Evolutionary conservation across 495 filamentous ascomycete species (phyloP), one percentile per base, ranked within the genome.

Genomic region (Staphylotrichum tortipilum): DNA sequence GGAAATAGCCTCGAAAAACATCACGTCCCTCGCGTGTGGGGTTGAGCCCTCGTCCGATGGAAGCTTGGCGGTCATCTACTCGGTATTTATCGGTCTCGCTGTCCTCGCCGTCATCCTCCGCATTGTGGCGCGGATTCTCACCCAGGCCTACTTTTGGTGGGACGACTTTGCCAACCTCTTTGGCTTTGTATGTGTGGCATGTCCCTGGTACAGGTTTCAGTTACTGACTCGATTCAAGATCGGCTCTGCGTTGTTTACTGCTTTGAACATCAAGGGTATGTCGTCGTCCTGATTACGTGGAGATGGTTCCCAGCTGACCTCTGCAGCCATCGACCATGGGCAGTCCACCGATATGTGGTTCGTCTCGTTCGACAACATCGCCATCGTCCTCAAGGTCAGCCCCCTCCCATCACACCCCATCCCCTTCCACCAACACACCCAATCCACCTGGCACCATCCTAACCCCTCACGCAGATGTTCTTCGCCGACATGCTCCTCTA

Each of bases 281-380:
- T 23, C 28, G 7, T 7, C 12, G 17, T 44, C 2, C 28, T 17
- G 3, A 0, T 11, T 10, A 12, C 3, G 18, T 23, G 6, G 17
- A 10, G 0, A 4, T 15, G 1, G 21, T 3, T 0, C 2, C 6
- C 3, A 2, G 1, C 14, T 33, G 7, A 31, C 8, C 18, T 24
- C 17, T 41, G 19, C 39, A 70, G 66, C 68, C 57, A 66, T 66
- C n/a, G 41, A 66, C 19, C 44, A 58, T 31, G 74, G 75, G 7
- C 55, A 72, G 10, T 70, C 74, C 1, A 65, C 52, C 31, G 71
- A 78, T 49, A 68, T 76, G 26, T 78, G 72, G 72, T 62, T 66
- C 10, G 55, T 78, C 17, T 64, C 70, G 1, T 68, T 67, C 23
- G 56, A 70, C n/a, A 63, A 77, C 36, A 66, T 78, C 43, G 74